Percentiles rank a stretch among this genome's conserved stretches.
These are phyloP conservation scores for Dionaea muscipula DNA, from an alignment of 179 eudicot species.

Conservation along the genomic window DNA sequence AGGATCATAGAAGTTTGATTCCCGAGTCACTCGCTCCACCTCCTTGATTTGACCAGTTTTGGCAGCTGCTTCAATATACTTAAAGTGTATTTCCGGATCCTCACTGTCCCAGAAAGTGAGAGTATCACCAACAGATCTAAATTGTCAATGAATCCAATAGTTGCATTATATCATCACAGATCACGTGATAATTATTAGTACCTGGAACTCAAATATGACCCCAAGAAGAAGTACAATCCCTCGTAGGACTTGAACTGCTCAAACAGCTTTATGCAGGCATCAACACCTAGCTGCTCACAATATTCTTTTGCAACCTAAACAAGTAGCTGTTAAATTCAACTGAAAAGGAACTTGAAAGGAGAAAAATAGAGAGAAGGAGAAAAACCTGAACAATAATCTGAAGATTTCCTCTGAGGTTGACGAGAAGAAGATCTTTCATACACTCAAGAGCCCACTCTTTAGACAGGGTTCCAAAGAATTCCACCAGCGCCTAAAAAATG, in stretches of 20 bases:
- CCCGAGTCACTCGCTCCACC: conserved; percentile 47
- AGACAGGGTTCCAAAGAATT: conserved; percentile 44
- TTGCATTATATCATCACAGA: no score
- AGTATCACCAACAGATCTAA: conserved; percentile 7
- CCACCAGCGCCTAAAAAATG: conserved; percentile 33
- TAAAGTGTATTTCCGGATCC: conserved; percentile 46
- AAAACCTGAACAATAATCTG: conserved; percentile 49
- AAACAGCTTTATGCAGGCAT: conserved; percentile 33
- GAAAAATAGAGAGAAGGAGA: not conserved
- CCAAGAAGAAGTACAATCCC: conserved; percentile 38
- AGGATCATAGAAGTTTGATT: conserved; percentile 41
- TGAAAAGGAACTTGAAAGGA: not conserved
- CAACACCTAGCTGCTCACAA: conserved; percentile 37
- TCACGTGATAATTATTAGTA: conserved; percentile 1
- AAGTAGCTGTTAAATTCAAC: conserved; percentile 4
- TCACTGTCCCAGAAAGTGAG: conserved; percentile 21
- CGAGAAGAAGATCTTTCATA: conserved; percentile 44
- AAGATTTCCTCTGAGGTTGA: conserved; percentile 40
- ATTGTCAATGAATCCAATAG: not conserved
- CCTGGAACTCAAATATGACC: conserved; percentile 42
- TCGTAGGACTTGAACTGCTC: conserved; percentile 45
- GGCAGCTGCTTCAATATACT: conserved; percentile 48
- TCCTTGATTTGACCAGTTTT: conserved; percentile 47
- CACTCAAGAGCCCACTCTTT: conserved; percentile 49
- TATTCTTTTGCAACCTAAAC: conserved; percentile 41